Evolutionary conservation across 2,329 filamentous ascomycete species (phyloP), one percentile per base, ranked within the genome.

Genomic region (Neoascochyta sp.): DNA sequence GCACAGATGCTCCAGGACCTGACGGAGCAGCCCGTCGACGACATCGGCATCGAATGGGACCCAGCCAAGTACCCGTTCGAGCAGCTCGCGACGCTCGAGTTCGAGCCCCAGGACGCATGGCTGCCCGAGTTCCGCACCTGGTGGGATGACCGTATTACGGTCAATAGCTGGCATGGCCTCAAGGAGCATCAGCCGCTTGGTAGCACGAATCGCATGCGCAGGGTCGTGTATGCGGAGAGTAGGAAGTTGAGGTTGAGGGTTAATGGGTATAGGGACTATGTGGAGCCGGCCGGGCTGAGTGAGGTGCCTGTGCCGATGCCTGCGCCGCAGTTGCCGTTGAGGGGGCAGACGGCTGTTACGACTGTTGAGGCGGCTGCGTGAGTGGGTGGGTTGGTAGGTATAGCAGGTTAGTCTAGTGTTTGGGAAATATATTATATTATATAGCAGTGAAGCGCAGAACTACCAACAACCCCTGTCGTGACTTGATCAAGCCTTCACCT

Each of bases 1-100:
- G 64, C 69, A 2, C 68, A 73, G 40, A 53, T 73, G 1, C 60
- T 64, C 7, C 67, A 71, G 29, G 66, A 70, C 30, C 49, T 73
- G 1, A 50, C 65, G 1, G 65, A 71, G 11, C 67, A 72, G 42
- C 63, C 64, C 17, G 47, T 52, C 10, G 39, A 51, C 17, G 43
- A 50, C 29, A 50, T 52, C 18, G 65, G 67, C 8, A 64, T 50
- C 13, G 50, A 60, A 5, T 73, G 68, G 68, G 67, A 73, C 25
- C 50, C 59, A 3, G 60, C 64, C 20, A 70, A 67, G 25, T 72
- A 68, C 32, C 69, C 68, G 2, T 72, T 62, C 52, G 65, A 72
- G 40, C 68, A 65, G 2, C 61, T 73, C 5, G 69, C 64, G 2
- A 59, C 55, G 5, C 36, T 66, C 7, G 63, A 65, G 23, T 66